A percentile compares a stretch with the other conserved stretches of the same genome.
phyloP scores from a whole-genome alignment of 352 stramenopile genomes.

The Globisporangium nagaii region DNA sequence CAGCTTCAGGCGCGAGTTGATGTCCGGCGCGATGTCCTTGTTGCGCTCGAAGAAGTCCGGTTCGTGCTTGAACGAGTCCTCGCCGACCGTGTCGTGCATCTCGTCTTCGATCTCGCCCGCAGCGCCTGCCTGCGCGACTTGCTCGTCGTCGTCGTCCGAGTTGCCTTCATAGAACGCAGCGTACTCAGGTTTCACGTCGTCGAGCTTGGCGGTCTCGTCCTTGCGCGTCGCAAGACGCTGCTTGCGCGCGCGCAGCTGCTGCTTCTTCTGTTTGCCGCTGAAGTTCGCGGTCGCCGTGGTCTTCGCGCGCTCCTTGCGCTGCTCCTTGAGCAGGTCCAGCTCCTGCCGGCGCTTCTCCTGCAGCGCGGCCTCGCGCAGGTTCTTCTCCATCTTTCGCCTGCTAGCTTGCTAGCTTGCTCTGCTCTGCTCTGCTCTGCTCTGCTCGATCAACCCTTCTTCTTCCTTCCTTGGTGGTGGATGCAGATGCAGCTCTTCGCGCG shows the following conservation, averaged over 20 bases:
- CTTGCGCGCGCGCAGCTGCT: slow-evolving; percentile 78
- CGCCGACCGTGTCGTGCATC: slow-evolving; percentile 19
- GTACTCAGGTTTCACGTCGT: slow-evolving; percentile 38
- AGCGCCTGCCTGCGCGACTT: slow-evolving; percentile 7
- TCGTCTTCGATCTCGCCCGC: slow-evolving; percentile 12
- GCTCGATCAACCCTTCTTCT: no score
- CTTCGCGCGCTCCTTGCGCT: slow-evolving; percentile 72
- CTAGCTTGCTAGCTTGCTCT: no score
- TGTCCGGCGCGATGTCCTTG: slow-evolving; percentile 60
- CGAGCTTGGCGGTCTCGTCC: slow-evolving; percentile 43
- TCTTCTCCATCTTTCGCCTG: slow-evolving; percentile 37
- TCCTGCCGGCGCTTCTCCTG: slow-evolving; percentile 66
- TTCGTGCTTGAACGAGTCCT: slow-evolving; percentile 39
- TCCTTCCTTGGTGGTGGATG: no score
- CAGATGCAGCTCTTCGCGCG: no score
- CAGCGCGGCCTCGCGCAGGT: slow-evolving; percentile 61
- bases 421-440: no score
- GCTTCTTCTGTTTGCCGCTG: slow-evolving; percentile 85
- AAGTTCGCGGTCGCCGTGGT: slow-evolving; percentile 53
- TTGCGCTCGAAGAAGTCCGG: slow-evolving; percentile 67
- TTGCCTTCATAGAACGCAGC: slow-evolving; percentile 47
- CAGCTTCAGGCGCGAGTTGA: slow-evolving; percentile 64
- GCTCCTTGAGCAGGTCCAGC: slow-evolving; percentile 70
- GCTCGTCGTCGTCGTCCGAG: slow-evolving; percentile 20
- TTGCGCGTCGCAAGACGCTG: slow-evolving; percentile 62